phyloP scores from a whole-genome alignment of 306 rosid genomes.

The Castanea mollissima region DNA sequence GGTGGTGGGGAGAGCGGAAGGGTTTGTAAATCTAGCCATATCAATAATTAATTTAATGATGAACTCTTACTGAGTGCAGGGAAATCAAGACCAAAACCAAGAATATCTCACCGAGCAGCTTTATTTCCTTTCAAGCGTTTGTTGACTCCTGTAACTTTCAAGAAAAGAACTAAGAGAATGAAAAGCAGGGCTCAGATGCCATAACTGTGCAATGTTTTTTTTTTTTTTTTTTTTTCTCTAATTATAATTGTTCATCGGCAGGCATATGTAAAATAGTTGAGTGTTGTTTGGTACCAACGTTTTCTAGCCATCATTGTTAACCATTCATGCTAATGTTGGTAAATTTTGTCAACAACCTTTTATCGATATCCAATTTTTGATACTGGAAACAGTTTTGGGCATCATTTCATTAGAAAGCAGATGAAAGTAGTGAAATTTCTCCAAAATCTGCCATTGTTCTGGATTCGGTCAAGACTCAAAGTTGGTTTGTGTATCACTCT shows the following conservation, averaged over 20 bases:
- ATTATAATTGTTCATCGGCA: background rate
- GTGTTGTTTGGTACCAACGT: background rate
- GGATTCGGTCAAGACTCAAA: too few relatives aligned
- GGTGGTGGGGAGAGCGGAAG: too few relatives aligned
- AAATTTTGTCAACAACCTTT: background rate
- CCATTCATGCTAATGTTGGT: background rate
- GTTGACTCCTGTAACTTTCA: constrained; percentile 42
- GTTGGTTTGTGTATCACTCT: too few relatives aligned
- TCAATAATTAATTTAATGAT: constrained; percentile 2
- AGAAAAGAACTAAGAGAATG: constrained; percentile 52
- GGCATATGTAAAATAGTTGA: background rate
- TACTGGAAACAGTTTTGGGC: background rate
- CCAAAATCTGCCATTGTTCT: background rate
- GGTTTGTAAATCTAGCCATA: background rate
- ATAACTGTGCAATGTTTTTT: background rate
- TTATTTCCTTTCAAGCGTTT: constrained; percentile 52
- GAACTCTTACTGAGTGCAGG: constrained; percentile 40
- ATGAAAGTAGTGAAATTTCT: background rate
- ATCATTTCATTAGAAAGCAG: background rate
- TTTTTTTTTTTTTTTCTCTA: background rate
- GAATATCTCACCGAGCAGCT: constrained; percentile 25
- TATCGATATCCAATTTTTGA: background rate
- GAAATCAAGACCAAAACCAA: constrained; percentile 35
- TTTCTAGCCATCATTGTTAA: background rate
- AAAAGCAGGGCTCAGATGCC: constrained; percentile 33